Evolutionary conservation across 2,329 filamentous ascomycete species (phyloP).

Genomic region (Fusarium algeriense): DNA sequence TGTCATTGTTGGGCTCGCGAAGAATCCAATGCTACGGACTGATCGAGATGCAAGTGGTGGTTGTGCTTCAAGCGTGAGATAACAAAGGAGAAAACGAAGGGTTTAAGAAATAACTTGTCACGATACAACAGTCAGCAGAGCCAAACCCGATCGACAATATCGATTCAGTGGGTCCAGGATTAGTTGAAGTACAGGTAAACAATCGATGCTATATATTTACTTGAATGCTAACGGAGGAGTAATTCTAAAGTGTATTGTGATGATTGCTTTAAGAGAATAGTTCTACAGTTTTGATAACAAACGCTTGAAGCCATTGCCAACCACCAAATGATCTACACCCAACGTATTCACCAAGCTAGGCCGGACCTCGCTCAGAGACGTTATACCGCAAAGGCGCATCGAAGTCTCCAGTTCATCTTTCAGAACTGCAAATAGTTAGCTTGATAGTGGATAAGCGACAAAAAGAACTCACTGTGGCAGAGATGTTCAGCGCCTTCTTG

Average conservation of each 20-base stretch:
- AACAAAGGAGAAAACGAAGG: fast-evolving
- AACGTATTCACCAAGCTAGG: slow-evolving; percentile 48
- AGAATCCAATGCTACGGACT: fast-evolving
- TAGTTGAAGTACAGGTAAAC: no score
- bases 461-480: slow-evolving; percentile 62
- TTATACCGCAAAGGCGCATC: slow-evolving; percentile 49
- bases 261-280: not conserved
- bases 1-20: fast-evolving
- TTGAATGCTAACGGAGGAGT: not conserved
- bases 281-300: slow-evolving; percentile 33
- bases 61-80: fast-evolving
- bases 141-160: no score
- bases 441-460: fast-evolving
- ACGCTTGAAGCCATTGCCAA: not conserved
- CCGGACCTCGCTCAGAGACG: slow-evolving; percentile 44
- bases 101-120: fast-evolving
- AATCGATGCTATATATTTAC: not conserved
- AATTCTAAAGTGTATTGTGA: not conserved
- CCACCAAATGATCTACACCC: slow-evolving; percentile 49
- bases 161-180: no score
- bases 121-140: no score
- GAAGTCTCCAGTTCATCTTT: slow-evolving; percentile 51
- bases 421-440: slow-evolving; percentile 27
- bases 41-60: fast-evolving
- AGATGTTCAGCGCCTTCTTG: slow-evolving; percentile 66